Evolutionary conservation across 495 filamentous ascomycete species (phyloP), one percentile per base, ranked within the genome.

Genomic region (Penicillium roqueforti): DNA sequence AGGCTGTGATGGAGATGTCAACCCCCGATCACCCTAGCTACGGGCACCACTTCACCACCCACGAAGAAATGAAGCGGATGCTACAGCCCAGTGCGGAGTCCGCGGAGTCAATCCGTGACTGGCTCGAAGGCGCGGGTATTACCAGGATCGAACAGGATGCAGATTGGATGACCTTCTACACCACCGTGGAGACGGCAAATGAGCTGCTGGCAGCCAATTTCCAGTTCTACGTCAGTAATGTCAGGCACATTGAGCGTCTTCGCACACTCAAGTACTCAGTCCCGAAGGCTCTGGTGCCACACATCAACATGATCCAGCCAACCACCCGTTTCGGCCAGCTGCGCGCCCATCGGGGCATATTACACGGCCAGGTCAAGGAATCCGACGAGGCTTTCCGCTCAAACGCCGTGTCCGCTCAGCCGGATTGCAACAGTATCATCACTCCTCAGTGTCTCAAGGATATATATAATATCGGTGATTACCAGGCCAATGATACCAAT

Each of bases 201-300:
- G 54, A 64, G 36, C 65, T 87, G 36, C 68, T 87, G 44, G 59
- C 76, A 26, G 78, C 85, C 38, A 66, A 76, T 25, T 88, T 86
- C 67, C 68, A 75, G 18, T 79, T 77, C 58, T 87, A 82, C 54
- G 59, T 62, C 28, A 76, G 73, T 55, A 62, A 64, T 6, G 63
- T 61, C 8, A 63, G 65, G 26, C 57, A 73, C 13, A 57, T 71
- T 20, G 65, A 74, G 50, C 68, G 77, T 39, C 72, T 87, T 36
- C 80, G 84, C 9, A 85, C 85, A 1, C 72, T 83, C 5, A 52
- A 72, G 42, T 87, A 87, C 65, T 83, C 82, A 1, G 60, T 87
- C 20, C 85, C 84, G 1, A 67, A 75, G 9, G 61, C 72, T 4
- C 63, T 87, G 10, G 55, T 68, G 10, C 19, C 68, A 1, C 69